Evolutionary conservation across 2,329 filamentous ascomycete genomes (phyloP), one percentile per base, ranked within the genome.

Genomic region (Xylaria sp.): DNA sequence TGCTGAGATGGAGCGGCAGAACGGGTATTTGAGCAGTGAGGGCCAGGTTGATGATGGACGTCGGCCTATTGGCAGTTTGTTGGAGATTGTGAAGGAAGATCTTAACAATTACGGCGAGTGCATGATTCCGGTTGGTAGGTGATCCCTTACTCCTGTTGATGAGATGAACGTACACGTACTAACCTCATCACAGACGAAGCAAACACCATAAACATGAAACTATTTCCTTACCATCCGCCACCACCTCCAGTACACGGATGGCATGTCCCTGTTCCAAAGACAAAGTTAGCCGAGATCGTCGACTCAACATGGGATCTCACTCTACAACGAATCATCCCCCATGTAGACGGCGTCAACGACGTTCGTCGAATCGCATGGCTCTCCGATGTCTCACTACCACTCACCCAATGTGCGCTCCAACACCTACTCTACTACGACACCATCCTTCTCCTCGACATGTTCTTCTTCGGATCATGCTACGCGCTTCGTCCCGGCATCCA

Each of bases 51-150:
- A 77, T 10, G 73, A 80, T 80, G 72, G 81, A 81, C 54, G 88
- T 78, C 76, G 90, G 74, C 78, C 83, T 2, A 95, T 96, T 70
- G 90, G 93, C 77, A 91, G 89, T 66, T 76, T 99, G 66, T 81
- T 97, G 67, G 92, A 89, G 75, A 88, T 89, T 62, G 81, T 89
- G 59, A 87, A 87, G 71, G 86, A 97, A 75, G 92, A 99, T 72
- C 72, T 99, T 67, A 97, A 97, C 71, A 95, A 95, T 69, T 99
- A 97, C 71, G 92, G 91, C 71, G 94, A 99, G 77, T 96, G 92
- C 80, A 96, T 96, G 92, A 96, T 97, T 69, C 92, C 92, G 0
- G 93, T 97, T 64, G 90, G 90, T 92, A 77, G 64, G 83, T 78
- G 4, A 9, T 44, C 35, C 52, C 30, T 52, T 19, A 30, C 19